A percentile compares a stretch with the other conserved stretches of the same genome.
phyloP scores from a whole-genome alignment of 345 rosid genomes.

The Punica granatum region DNA sequence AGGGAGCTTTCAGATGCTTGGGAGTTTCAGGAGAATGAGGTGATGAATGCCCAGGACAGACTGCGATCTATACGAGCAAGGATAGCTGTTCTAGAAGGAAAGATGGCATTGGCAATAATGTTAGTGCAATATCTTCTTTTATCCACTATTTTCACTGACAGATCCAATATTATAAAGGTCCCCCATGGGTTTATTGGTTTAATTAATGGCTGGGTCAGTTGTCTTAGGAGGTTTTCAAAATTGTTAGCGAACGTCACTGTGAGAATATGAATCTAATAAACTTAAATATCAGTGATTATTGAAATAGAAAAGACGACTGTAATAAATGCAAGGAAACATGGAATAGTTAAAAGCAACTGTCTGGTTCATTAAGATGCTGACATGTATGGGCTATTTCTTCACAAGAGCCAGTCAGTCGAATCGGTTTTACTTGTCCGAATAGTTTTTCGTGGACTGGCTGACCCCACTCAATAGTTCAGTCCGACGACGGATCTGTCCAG shows the following conservation, averaged over 20 bases:
- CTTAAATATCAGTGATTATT: not conserved
- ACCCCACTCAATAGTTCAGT: not conserved
- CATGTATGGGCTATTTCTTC: not conserved
- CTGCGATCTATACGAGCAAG: conserved; percentile 78
- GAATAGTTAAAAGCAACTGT: not conserved
- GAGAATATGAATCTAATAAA: not conserved
- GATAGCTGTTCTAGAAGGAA: conserved; percentile 79
- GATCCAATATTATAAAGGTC: not conserved
- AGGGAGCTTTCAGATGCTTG: conserved; percentile 61
- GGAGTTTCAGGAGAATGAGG: conserved; percentile 84
- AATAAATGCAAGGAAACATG: not conserved
- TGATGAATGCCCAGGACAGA: conserved; percentile 54
- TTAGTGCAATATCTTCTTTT: conserved; percentile 16
- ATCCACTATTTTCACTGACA: not conserved
- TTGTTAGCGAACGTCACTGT: not conserved
- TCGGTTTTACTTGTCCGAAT: not conserved
- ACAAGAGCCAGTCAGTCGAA: not conserved
- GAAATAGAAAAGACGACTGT: too few relatives aligned
- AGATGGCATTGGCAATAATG: conserved; percentile 76
- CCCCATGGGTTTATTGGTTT: not conserved
- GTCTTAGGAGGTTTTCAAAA: not conserved
- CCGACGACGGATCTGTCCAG: not conserved
- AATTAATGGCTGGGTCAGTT: not conserved
- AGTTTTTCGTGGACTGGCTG: not conserved
- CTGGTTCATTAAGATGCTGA: not conserved